phyloP scores from a whole-genome alignment of 768 basidiomycete species.

The Kondoa malvinella region DNA sequence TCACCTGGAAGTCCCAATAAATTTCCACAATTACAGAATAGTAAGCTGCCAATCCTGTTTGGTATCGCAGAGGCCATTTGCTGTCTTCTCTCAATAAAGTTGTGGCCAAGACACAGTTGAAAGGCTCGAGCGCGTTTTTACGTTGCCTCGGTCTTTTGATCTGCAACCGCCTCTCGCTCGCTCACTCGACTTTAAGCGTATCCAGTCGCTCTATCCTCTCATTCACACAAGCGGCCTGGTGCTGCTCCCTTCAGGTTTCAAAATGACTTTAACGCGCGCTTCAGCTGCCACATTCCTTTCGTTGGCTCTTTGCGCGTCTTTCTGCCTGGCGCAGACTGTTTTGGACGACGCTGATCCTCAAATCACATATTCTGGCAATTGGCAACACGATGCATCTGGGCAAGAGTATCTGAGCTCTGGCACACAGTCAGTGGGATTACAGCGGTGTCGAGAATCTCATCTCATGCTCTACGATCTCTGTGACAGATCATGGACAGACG shows the following conservation, averaged over 20 bases:
- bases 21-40: slow-evolving; percentile 89
- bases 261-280: not conserved
- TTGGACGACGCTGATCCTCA: not conserved
- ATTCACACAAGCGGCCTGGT: too few relatives aligned
- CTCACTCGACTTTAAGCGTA: too few relatives aligned
- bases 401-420: not conserved
- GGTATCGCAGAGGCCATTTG: slow-evolving; percentile 8
- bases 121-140: too few relatives aligned
- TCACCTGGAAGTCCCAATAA: slow-evolving; percentile 68
- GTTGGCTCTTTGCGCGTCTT: not conserved
- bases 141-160: too few relatives aligned
- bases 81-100: too few relatives aligned
- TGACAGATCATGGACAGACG: slow-evolving; percentile 1
- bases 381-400: not conserved
- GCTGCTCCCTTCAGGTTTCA: too few relatives aligned
- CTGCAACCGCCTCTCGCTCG: too few relatives aligned
- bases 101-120: too few relatives aligned
- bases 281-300: too few relatives aligned
- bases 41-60: slow-evolving; percentile 53
- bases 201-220: too few relatives aligned
- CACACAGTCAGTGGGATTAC: not conserved
- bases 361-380: slow-evolving; percentile 1
- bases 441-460: not conserved
- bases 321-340: not conserved
- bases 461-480: not conserved